A percentile compares a stretch with the other conserved stretches of the same genome.
phyloP scores from a whole-genome alignment of 148 eudicot species.

The Agrostemma githago region DNA sequence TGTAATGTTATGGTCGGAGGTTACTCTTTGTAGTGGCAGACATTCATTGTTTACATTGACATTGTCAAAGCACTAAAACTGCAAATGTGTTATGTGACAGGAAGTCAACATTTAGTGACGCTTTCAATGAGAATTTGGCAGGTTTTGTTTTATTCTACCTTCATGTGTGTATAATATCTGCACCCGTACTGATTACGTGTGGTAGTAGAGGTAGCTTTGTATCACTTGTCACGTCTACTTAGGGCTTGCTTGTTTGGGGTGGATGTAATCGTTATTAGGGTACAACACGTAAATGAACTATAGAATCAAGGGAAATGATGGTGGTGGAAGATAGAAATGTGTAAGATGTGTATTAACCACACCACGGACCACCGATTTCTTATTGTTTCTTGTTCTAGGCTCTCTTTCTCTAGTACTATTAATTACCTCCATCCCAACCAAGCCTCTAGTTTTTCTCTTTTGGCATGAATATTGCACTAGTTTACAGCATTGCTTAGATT shows the following conservation, averaged over 20 bases:
- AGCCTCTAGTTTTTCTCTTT: neutral
- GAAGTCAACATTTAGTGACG: neutral
- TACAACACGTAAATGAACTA: too few species aligned
- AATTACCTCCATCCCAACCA: too few species aligned
- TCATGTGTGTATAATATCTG: neutral
- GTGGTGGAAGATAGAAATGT: too few species aligned
- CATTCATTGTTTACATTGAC: neutral
- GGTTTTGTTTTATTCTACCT: neutral
- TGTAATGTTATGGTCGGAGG: neutral
- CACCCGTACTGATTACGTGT: neutral
- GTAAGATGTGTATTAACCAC: too few species aligned
- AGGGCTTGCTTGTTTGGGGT: too few species aligned
- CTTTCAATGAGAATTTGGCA: neutral
- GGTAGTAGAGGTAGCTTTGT: neutral
- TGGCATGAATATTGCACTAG: neutral
- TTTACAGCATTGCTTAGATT: neutral
- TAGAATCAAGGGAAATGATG: too few species aligned
- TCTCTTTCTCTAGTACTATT: too few species aligned
- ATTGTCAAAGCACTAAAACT: neutral
- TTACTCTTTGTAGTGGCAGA: constrained; percentile 5
- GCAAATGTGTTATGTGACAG: neutral
- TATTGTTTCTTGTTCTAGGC: too few species aligned
- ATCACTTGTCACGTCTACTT: neutral
- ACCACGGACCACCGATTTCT: too few species aligned
- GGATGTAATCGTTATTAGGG: too few species aligned